Base-by-base conservation (phyloP, 768 basidiomycete species). In the Lentinula sp. region DNA sequence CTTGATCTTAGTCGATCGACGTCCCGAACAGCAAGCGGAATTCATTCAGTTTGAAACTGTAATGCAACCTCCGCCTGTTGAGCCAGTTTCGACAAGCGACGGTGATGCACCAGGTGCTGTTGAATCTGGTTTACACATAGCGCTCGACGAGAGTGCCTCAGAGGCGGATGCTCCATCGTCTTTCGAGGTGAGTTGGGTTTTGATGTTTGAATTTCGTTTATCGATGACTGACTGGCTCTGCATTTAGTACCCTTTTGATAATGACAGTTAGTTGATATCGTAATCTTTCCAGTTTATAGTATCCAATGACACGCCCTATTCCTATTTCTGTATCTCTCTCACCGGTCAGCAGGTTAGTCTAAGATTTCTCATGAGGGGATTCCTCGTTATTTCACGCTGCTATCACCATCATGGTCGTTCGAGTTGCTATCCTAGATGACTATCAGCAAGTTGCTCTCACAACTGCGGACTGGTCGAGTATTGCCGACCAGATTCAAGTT, bases 131-230 rank as follows among this genome's bases (percentile, higher is more conserved):
- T 73, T 77, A 43, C 84, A 90, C 66, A 86, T 91, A 56, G 78
- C 88, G 7, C 73, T 92, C 58, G 87, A 90, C 68, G 89, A 90
- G 64, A 80, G 71, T 68, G 81, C 80, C 16, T 83, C 86, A 8
- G 92, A 95, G 67, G 86, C 84, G 28, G 87, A 84, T 46, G 83
- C 86, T 11, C 94, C 94, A 68, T 82, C 80, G 67, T 71, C 89
- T 28, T 96, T 96, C 67, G 92, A 95, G 86, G 92, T 93, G 67
- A 62, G 88, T 76, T 52, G 3, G 21, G 9, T 7, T 39, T 61
- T 53, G 49, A 53, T 59, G 13, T 55, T 28, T 40, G 8, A 61
- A 4, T 45, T 60, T 18, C 46, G 9, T 28, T 18, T 55, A 32
- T 48, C 57, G 56, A 62, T 60, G 28, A 45, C 71, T 75, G 61